Evolutionary conservation across 1,284 basidiomycete genomes (phyloP).

Genomic region (Vanrija sp.): DNA sequence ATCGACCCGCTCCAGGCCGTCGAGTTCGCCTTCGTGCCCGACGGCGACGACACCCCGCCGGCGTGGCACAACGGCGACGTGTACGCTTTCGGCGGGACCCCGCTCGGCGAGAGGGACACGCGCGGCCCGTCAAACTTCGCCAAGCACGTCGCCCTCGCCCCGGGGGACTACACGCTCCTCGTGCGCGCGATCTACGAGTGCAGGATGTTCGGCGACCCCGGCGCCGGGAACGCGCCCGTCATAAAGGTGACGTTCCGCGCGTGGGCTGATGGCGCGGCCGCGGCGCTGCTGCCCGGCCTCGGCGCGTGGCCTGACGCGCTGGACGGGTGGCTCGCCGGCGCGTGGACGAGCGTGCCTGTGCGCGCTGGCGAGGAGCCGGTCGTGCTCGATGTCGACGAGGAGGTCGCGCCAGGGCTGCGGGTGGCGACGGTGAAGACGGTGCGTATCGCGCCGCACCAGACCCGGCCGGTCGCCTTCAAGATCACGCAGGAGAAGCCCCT

Average conservation of each 20-base stretch:
- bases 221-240: constrained; percentile 15
- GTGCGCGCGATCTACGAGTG: constrained; percentile 42
- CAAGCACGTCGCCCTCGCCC: constrained; percentile 19
- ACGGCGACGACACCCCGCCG: background rate
- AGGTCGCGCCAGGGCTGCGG: background rate
- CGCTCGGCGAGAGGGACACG: constrained; percentile 2
- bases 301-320: constrained; percentile 28
- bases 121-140: constrained; percentile 27
- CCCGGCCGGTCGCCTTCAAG: constrained; percentile 6
- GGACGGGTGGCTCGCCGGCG: constrained; percentile 36
- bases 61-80: constrained; percentile 45
- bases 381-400: background rate
- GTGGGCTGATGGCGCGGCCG: background rate
- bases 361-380: constrained; percentile 5
- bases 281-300: constrained; percentile 1
- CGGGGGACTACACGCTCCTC: constrained; percentile 36
- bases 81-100: constrained; percentile 34
- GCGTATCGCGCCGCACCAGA: constrained; percentile 8
- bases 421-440: background rate
- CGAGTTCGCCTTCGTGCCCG: constrained; percentile 41
- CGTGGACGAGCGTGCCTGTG: constrained; percentile 23
- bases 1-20: constrained; percentile 38
- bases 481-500: background rate
- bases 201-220: constrained; percentile 45
- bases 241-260: constrained; percentile 28